These are phyloP conservation scores for Chaetomium sp. DNA, from an alignment of 2,329 filamentous ascomycete genomes.

Conservation along the genomic window DNA sequence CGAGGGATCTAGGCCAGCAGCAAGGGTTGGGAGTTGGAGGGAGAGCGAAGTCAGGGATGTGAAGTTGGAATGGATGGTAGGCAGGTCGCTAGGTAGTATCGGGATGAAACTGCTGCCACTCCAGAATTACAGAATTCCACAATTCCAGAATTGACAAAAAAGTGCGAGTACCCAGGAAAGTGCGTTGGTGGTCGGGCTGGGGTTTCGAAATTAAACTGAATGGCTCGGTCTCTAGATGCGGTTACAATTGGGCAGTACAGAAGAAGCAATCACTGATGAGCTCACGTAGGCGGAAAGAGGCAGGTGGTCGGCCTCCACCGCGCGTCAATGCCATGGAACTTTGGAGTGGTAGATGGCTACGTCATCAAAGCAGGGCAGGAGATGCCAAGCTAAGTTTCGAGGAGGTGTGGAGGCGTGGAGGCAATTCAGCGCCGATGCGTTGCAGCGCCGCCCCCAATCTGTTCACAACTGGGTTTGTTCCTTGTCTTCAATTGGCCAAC, in stretches of 20 bases:
- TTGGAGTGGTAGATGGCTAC: slow-evolving; percentile 21
- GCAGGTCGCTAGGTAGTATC: too few species aligned
- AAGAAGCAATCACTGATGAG: slow-evolving; percentile 10
- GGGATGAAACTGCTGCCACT: background rate
- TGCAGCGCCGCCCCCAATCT: background rate
- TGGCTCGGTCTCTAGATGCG: slow-evolving; percentile 1
- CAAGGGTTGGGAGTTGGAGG: background rate
- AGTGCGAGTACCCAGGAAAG: background rate
- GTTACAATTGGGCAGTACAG: background rate
- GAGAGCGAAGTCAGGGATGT: background rate
- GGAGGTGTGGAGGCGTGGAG: background rate
- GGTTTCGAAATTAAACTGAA: slow-evolving; percentile 1
- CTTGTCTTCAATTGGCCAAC: background rate
- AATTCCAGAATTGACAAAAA: background rate
- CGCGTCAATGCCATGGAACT: slow-evolving; percentile 16
- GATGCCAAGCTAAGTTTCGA: slow-evolving; percentile 19
- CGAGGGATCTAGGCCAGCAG: too few species aligned
- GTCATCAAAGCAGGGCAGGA: slow-evolving; percentile 28
- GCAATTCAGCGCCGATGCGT: background rate
- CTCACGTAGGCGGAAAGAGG: background rate
- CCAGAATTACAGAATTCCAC: too few species aligned
- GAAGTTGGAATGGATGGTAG: background rate
- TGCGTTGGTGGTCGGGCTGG: background rate
- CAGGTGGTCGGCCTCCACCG: background rate
- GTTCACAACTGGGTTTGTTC: background rate